Evolutionary conservation across 768 basidiomycete genomes (phyloP), one percentile per base, ranked within the genome.

Genomic region (Mycena vulgaris): DNA sequence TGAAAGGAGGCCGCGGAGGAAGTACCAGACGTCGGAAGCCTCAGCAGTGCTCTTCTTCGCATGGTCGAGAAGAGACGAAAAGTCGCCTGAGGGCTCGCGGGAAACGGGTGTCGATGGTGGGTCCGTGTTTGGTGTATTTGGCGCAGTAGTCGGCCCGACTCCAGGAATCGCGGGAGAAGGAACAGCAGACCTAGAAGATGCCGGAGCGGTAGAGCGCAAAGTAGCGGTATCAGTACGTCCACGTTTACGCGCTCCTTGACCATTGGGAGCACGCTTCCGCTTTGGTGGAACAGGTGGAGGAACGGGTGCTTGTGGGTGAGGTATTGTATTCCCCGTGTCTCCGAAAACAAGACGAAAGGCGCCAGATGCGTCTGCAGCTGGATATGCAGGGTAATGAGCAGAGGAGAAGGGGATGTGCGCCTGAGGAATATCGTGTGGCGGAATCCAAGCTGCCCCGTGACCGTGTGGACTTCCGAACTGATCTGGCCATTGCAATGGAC

Each of bases 391-490:
- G 48, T 49, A 49, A 4, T 56, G 35, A 5, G 55, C 55, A 2
- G 55, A 35, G 17, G 55, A n/a, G 16, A 56, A 56, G 35, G 55
- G 21, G 33, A 56, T 25, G 55, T 56, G 55, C n/a, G 55, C 35
- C n/a, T 56, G 55, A 1, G 55, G 55, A 23, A 56, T 39, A 37
- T 7, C 14, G n/a, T 35, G 4, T 16, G 31, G 55, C 5, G 55
- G 55, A 21, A 37, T 11, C 55, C 55, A 56, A 37, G n/a, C 25
- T 5, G 19, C 7, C 8, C 40, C 40, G 40, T 33, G 30, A 21
- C 30, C 21, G 5, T 10, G 19, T 1, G 33, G 55, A 16, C n/a
- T 33, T 23, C 55, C 55, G 13, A 56, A 39, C 14, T 56, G 55
- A 6, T 35, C 21, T 10, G 31, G 55, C 55, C 55, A 56, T 8